Evolutionary conservation across 768 basidiomycete species (phyloP).

Genomic region (Podaxis sp.): DNA sequence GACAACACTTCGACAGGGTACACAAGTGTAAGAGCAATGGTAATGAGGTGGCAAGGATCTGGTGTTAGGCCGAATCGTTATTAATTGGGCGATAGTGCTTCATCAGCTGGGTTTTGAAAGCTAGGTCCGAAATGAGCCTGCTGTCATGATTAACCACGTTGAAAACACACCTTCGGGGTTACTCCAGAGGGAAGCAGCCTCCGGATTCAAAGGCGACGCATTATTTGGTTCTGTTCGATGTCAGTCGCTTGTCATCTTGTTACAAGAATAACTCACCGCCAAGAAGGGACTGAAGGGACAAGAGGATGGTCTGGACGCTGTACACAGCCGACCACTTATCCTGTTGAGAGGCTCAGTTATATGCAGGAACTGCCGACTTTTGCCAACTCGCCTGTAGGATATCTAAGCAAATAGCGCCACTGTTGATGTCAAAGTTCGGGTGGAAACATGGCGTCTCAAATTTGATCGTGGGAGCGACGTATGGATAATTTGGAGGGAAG

Average conservation of each 20-base stretch:
- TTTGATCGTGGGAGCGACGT: constrained; percentile 77
- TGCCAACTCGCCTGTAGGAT: constrained; percentile 65
- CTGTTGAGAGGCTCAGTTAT: constrained; percentile 29
- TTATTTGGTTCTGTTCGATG: constrained; percentile 77
- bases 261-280: constrained; percentile 57
- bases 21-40: not conserved
- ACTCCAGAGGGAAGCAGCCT: constrained; percentile 81
- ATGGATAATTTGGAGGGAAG: constrained; percentile 88
- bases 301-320: constrained; percentile 84
- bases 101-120: constrained; percentile 69
- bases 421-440: constrained; percentile 80
- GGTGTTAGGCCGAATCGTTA: constrained; percentile 26
- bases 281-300: constrained; percentile 83
- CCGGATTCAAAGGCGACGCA: constrained; percentile 83
- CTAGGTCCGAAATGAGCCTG: constrained; percentile 28
- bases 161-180: constrained; percentile 51
- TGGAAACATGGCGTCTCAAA: constrained; percentile 91
- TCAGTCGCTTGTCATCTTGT: not conserved
- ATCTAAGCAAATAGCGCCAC: constrained; percentile 80
- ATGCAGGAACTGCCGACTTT: not conserved
- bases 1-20: constrained; percentile 3
- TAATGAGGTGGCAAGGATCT: not conserved
- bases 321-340: constrained; percentile 95
- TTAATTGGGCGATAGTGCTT: constrained; percentile 63
- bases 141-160: not conserved